Base-by-base conservation (phyloP, 371 early-diverging fungal genomes). In the Actinomortierella ambigua region DNA sequence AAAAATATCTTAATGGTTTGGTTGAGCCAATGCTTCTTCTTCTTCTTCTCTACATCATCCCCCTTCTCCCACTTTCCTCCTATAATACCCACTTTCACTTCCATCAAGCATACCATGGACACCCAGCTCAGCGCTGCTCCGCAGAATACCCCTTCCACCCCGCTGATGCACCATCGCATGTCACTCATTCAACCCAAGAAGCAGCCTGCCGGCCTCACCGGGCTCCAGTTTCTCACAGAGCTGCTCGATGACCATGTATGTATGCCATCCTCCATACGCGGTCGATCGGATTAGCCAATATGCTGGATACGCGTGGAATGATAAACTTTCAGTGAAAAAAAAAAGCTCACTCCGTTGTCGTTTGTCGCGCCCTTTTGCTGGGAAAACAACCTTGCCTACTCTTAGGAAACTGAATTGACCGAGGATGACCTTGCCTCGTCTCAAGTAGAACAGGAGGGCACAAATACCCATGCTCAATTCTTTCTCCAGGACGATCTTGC, bases 401-500 rank as follows among this genome's bases (percentile, higher is more conserved):
- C 34, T 6, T 11, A 34, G 34, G 34, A 34, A 11, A 34, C 11
- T 6, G 34, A 34, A 34, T 34, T 11, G 4, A 11, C 34, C 11
- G 34, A 34, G 4, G 34, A 34, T 3, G 57, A 53, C 29, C 27
- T 59, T 0, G 14, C 52, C 0, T 61, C 65, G 24, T 55, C 64
- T 43, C 65, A 70, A 23, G 44, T 41, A n/a, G 62, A 61, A 6
- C 61, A 61, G 20, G 70, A 70, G 22, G 20, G 57, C 17, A 53
- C 67, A 49, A 22, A 59, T 13, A 49, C 73, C 1, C 54, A 34
- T 4, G 11, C 34, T 6, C 34, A 34, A 34, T 34, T 63, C 15
- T 55, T 66, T 28, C 28, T 66, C 2, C 66, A 71, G 54, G 73
- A 71, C 34, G 73, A 71, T 27, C 55, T 66, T 1, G 76, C 69